Conservation (phyloP, 2,329 filamentous ascomycete genomes). For the Apiospora saccharicola region DNA sequence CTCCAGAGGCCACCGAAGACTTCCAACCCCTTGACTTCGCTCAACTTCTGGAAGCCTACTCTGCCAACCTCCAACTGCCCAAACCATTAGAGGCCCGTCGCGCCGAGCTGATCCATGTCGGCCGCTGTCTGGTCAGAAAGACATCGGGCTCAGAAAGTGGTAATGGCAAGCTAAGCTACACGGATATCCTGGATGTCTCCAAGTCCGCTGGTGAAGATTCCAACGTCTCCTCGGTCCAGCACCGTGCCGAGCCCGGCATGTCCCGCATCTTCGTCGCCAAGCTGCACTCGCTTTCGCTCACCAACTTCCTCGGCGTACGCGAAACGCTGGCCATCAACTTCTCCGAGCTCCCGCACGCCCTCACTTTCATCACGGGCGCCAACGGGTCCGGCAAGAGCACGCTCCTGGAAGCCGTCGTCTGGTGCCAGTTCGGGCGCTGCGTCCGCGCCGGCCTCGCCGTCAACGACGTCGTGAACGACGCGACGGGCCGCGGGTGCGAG, state of each 20-base stretch:
- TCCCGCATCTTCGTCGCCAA: conserved; percentile 38
- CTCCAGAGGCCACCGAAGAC: not conserved
- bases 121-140: not conserved
- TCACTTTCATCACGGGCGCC: conserved; percentile 40
- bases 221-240: not conserved
- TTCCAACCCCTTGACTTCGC: conserved; percentile 2
- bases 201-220: not conserved
- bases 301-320: conserved; percentile 45
- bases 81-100: not conserved
- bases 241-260: not conserved
- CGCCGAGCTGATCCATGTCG: conserved; percentile 1
- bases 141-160: not conserved
- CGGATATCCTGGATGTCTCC: not conserved
- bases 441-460: conserved; percentile 39
- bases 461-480: conserved; percentile 44
- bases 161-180: not conserved
- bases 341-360: conserved; percentile 35
- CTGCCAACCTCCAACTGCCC: not conserved
- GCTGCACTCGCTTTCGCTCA: conserved; percentile 38
- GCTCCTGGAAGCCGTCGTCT: conserved; percentile 43
- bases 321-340: conserved; percentile 40
- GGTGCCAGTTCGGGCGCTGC: conserved; percentile 45
- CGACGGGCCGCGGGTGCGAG: conserved; percentile 37
- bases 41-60: not conserved
- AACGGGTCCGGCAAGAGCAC: conserved; percentile 46